Percentiles rank a stretch among this genome's conserved stretches.
Conservation (phyloP, 73 alveolate species). For the Paramecium octaurelia region DNA sequence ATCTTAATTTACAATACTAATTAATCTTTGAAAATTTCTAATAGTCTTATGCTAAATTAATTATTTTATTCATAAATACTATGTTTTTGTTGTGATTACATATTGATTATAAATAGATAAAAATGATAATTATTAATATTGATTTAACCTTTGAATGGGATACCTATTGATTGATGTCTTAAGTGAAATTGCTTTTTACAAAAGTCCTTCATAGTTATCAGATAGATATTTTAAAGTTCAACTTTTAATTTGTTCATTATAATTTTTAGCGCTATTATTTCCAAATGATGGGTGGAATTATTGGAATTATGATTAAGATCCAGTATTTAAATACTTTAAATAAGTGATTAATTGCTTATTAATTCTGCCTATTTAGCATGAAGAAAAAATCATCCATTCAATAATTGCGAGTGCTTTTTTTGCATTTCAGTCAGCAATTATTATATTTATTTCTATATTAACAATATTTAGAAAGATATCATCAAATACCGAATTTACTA, state of each 20-base stretch:
- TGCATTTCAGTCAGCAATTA: background rate
- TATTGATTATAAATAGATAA: background rate
- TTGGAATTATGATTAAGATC: background rate
- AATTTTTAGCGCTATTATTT: background rate
- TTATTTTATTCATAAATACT: background rate
- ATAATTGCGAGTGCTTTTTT: background rate
- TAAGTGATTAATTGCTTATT: background rate
- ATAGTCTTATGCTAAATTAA: background rate
- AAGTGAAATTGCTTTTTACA: background rate
- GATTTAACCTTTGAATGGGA: background rate
- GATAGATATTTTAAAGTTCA: background rate
- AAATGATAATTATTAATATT: background rate
- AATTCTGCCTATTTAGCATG: background rate
- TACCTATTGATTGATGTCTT: background rate
- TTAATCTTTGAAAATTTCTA: background rate
- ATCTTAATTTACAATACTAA: too few species aligned
- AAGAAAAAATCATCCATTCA: background rate
- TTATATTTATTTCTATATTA: background rate
- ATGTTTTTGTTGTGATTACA: background rate
- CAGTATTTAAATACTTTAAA: background rate
- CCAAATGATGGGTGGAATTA: conserved; percentile 9
- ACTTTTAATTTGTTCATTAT: background rate
- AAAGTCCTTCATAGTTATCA: background rate
- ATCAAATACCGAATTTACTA: background rate
- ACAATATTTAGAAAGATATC: background rate